phyloP scores from a whole-genome alignment of 768 basidiomycete species.

The Pholiota conissans region DNA sequence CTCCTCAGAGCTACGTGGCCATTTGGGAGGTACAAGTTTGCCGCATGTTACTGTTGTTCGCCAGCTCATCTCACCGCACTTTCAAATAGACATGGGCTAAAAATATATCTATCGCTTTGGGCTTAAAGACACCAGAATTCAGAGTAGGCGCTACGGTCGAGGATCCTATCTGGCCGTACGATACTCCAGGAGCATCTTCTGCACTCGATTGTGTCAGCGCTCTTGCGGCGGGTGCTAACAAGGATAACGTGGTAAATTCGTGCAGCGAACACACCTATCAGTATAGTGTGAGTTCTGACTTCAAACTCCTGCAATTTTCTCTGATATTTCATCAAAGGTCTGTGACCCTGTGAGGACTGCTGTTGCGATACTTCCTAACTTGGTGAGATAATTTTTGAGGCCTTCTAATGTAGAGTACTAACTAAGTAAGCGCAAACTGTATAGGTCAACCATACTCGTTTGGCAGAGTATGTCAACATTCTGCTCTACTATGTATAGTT shows the following conservation, averaged over 20 bases:
- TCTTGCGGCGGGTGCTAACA: slow-evolving; percentile 45
- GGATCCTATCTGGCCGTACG: slow-evolving; percentile 53
- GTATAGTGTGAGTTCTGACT: slow-evolving; percentile 40
- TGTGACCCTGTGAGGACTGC: slow-evolving; percentile 43
- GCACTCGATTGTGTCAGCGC: slow-evolving; percentile 51
- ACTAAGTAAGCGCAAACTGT: neutral
- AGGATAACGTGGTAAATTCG: slow-evolving; percentile 38
- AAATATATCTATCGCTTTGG: slow-evolving; percentile 43
- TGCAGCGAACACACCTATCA: slow-evolving; percentile 59
- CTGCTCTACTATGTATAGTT: neutral
- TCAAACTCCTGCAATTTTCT: neutral
- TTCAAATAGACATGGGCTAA: slow-evolving; percentile 51
- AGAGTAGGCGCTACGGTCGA: slow-evolving; percentile 51
- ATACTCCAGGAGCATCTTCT: slow-evolving; percentile 40
- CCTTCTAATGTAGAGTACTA: neutral
- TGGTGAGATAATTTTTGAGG: slow-evolving; percentile 28
- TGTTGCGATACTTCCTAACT: slow-evolving; percentile 49
- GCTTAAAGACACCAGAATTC: slow-evolving; percentile 38
- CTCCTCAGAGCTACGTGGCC: slow-evolving; percentile 42
- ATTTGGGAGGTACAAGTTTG: slow-evolving; percentile 41
- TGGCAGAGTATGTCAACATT: slow-evolving; percentile 36
- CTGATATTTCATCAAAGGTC: slow-evolving; percentile 22
- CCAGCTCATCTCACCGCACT: neutral
- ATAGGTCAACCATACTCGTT: slow-evolving; percentile 57
- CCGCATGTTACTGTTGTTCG: neutral